Evolutionary conservation across 2,329 filamentous ascomycete genomes (phyloP).

Genomic region (Thielaviopsis populi): DNA sequence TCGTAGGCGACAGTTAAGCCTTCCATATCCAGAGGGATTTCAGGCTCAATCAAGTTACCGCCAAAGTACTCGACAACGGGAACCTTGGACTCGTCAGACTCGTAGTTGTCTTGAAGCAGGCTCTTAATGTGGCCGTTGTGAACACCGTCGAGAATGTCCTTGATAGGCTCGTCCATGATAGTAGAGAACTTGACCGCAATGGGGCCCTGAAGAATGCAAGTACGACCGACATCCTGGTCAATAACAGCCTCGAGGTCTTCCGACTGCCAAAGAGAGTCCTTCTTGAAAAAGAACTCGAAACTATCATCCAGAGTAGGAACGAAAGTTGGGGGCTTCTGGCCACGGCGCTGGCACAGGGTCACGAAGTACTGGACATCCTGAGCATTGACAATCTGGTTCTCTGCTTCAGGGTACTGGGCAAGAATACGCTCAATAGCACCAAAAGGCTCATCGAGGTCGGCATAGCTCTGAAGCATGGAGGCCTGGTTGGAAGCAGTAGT

Average conservation of each 20-base stretch:
- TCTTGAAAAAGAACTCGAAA: constrained; percentile 99
- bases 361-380: constrained; percentile 98
- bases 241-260: constrained; percentile 95
- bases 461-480: constrained; percentile 78
- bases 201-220: constrained; percentile 90
- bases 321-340: constrained; percentile 93
- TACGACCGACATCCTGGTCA: constrained; percentile 86
- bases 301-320: constrained; percentile 91
- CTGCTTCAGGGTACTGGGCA: constrained; percentile 68
- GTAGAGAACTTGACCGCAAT: constrained; percentile 84
- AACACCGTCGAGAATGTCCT: constrained; percentile 84
- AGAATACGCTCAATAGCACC: constrained; percentile 64
- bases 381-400: constrained; percentile 86
- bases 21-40: constrained; percentile 64
- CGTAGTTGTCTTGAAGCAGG: constrained; percentile 68
- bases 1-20: constrained; percentile 74
- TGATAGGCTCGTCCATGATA: constrained; percentile 79
- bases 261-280: constrained; percentile 98
- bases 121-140: constrained; percentile 75
- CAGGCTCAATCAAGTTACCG: constrained; percentile 61
- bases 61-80: constrained; percentile 91
- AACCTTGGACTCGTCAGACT: constrained; percentile 54
- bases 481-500: constrained; percentile 54
- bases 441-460: constrained; percentile 74
- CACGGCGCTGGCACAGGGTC: constrained; percentile 74